Conservation (phyloP, 768 basidiomycete genomes). For the Amanita rimosa region DNA sequence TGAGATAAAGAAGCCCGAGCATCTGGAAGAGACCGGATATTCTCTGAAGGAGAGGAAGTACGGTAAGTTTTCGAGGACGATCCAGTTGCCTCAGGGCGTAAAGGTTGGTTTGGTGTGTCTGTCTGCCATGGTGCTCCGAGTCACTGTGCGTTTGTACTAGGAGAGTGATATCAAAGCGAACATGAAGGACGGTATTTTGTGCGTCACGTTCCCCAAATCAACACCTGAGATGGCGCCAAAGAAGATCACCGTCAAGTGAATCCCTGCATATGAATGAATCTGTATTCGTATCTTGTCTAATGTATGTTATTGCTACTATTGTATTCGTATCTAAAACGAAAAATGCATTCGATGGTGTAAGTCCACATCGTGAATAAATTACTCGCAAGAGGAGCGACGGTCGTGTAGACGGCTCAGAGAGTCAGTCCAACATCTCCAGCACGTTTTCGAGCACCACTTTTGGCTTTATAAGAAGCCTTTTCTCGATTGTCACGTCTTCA, state of each 20-base stretch:
- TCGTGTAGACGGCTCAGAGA: no score
- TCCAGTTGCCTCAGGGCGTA: constrained; percentile 41
- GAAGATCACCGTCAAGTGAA: constrained; percentile 1
- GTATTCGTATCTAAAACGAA: background rate
- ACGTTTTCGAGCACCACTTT: constrained; percentile 74
- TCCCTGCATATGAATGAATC: no score
- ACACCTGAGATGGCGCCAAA: constrained; percentile 5
- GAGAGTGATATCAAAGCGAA: constrained; percentile 3
- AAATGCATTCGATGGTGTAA: no score
- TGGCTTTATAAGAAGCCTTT: constrained; percentile 52
- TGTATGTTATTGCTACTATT: no score
- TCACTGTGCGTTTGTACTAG: background rate
- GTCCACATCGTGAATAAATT: no score
- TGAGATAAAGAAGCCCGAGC: constrained; percentile 22
- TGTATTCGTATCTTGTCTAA: background rate
- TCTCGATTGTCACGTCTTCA: constrained; percentile 36
- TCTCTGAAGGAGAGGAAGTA: constrained; percentile 37
- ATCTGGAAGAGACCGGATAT: constrained; percentile 25
- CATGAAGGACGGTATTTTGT: constrained; percentile 4
- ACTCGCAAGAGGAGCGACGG: no score
- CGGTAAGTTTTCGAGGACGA: constrained; percentile 31
- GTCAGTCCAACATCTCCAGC: constrained; percentile 26
- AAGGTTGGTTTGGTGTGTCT: constrained; percentile 28
- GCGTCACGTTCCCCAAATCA: constrained; percentile 7
- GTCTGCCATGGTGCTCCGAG: background rate